Percentiles rank a stretch among this genome's conserved stretches.
Evolutionary conservation across 1,284 basidiomycete genomes (phyloP).

Genomic region (Anthracocystis setariae): DNA sequence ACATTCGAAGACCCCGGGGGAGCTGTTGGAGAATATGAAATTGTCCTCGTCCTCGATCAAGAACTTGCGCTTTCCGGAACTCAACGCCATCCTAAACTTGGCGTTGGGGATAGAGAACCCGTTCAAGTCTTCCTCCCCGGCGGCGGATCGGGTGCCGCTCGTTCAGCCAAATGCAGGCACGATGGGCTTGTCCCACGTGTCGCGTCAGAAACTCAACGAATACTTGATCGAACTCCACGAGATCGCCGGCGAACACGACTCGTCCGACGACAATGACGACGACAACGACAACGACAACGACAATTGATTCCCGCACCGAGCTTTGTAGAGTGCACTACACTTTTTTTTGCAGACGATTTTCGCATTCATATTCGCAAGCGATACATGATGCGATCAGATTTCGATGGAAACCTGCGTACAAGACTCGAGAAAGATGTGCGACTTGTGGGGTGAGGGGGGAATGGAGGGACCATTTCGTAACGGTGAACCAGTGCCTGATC

Average conservation of each 20-base stretch:
- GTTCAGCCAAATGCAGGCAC: conserved; percentile 38
- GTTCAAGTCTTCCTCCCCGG: not conserved
- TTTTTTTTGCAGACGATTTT: too few relatives aligned
- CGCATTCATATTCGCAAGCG: too few relatives aligned
- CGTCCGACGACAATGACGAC: conserved; percentile 17
- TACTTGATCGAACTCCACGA: conserved; percentile 63
- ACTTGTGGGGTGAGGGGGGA: too few relatives aligned
- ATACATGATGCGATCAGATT: too few relatives aligned
- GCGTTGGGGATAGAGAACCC: conserved; percentile 57
- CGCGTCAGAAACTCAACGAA: conserved; percentile 59
- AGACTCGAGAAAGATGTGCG: too few relatives aligned
- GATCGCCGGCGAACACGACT: conserved; percentile 29
- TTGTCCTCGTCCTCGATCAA: conserved; percentile 1
- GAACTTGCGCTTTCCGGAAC: conserved; percentile 14
- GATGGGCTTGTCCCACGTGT: conserved; percentile 25
- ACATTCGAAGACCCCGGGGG: conserved; percentile 20
- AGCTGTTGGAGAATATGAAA: conserved; percentile 19
- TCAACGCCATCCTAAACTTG: conserved; percentile 50
- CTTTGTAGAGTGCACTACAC: too few relatives aligned
- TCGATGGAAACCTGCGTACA: too few relatives aligned
- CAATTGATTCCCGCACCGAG: too few relatives aligned
- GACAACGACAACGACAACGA: too few relatives aligned
- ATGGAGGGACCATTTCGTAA: too few relatives aligned
- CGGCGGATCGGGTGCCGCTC: conserved; percentile 7
- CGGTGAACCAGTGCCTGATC: too few relatives aligned